These are phyloP conservation scores for Pugionium dolabratum DNA, from an alignment of 345 rosid species.

Conservation along the genomic window DNA sequence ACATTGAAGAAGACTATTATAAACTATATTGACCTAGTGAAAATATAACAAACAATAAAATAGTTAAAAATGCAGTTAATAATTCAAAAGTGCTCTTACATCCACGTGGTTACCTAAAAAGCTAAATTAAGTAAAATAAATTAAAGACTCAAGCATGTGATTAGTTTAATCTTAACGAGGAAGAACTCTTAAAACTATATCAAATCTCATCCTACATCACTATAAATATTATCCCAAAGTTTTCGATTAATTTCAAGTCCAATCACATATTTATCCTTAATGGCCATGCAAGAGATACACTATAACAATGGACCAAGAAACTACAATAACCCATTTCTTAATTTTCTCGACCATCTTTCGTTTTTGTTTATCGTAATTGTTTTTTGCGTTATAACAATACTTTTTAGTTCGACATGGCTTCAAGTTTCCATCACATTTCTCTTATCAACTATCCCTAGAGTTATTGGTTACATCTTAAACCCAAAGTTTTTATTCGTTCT, in stretches of 20 bases:
- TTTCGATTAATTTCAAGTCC: slow-evolving; percentile 6
- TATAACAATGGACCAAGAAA: slow-evolving; percentile 39
- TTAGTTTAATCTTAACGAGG: slow-evolving; percentile 33
- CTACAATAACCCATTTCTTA: slow-evolving; percentile 29
- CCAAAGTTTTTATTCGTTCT: slow-evolving; percentile 52
- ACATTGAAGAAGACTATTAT: no score
- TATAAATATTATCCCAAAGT: slow-evolving; percentile 16
- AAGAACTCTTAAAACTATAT: slow-evolving; percentile 30
- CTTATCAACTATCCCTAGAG: slow-evolving; percentile 40
- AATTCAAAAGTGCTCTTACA: slow-evolving; percentile 17
- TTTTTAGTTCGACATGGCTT: slow-evolving; percentile 47
- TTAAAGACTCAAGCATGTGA: slow-evolving; percentile 19
- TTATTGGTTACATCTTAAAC: slow-evolving; percentile 31
- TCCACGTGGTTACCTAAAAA: slow-evolving; percentile 33
- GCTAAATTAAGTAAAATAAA: slow-evolving; percentile 23
- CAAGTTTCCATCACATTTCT: slow-evolving; percentile 37
- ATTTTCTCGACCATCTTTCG: slow-evolving; percentile 36
- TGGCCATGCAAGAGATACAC: slow-evolving; percentile 38
- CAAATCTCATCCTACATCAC: slow-evolving; percentile 3
- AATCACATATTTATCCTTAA: slow-evolving; percentile 10
- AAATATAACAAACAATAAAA: background rate
- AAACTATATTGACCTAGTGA: background rate
- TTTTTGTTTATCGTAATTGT: slow-evolving; percentile 35
- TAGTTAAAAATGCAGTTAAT: slow-evolving; percentile 16
- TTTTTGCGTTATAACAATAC: slow-evolving; percentile 42